Evolutionary conservation across 2,329 filamentous ascomycete genomes (phyloP), one percentile per base, ranked within the genome.

Genomic region (Cladosporium sphaerospermum): DNA sequence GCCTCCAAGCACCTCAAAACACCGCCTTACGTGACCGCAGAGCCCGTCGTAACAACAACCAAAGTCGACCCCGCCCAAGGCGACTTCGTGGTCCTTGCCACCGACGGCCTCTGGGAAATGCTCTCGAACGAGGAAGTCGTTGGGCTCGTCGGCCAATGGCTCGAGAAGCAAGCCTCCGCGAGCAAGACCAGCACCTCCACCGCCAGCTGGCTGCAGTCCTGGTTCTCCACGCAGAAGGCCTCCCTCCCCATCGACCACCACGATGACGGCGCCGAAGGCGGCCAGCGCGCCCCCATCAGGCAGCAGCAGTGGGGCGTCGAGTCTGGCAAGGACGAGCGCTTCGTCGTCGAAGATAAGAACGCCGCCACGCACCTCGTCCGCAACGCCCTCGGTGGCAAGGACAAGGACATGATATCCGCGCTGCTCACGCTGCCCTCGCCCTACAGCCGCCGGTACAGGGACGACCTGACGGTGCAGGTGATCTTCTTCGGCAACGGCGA

Each of bases 51-150:
- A 50, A 97, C 92, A 0, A 96, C 90, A 1, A 97, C 92, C 43
- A 86, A 93, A 69, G 85, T 99, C 49, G 79, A 92, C 62, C 93
- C 93, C 1, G 82, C 89, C 51, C 88, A 88, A 57, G 91, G 92
- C 43, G 93, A 99, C 67, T 99, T 99, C 64, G 78, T 99, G 10
- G 92, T 99, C 57, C 85, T 99, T 78, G 93, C 93, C 18, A 96
- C 93, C 0, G 93, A 99, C 67, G 93, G 93, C 3, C 78, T 99
- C 1, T 99, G 93, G 93, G 93, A 99, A 73, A 97, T 97, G 93
- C 78, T 99, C 57, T 96, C 89, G 45, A 99, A 97, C 64, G 93
- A 99, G 67, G 93, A 99, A 74, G 93, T 96, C 1, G 88, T 99
- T 47, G 93, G 93, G 0, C 81, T 99, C 2, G 93, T 99, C 4